Percentiles rank a stretch among this genome's conserved stretches.
Evolutionary conservation across 106 monocot genomes (phyloP).

Genomic region (Platanthera guangdongensis): DNA sequence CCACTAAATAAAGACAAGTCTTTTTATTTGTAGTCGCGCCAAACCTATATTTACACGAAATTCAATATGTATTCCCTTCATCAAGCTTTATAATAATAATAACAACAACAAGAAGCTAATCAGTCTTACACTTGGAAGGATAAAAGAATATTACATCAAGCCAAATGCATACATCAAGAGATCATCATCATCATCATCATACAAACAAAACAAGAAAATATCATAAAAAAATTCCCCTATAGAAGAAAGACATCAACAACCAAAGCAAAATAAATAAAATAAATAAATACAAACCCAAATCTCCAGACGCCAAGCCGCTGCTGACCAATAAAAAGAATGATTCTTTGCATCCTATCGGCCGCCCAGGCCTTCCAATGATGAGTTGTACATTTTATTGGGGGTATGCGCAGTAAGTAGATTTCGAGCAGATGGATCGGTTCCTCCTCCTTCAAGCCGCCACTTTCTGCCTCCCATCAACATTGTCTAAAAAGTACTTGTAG

Average conservation of each 20-base stretch:
- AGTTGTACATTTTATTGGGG: too few species aligned
- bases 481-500: conserved; percentile 10
- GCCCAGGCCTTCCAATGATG: too few species aligned
- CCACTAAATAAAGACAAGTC: too few species aligned
- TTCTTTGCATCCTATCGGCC: neutral
- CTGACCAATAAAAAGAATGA: neutral
- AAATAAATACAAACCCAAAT: neutral
- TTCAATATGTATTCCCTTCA: too few species aligned
- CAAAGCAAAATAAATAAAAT: neutral
- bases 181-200: conserved; percentile 1
- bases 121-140: neutral
- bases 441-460: conserved; percentile 19
- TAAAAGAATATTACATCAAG: neutral
- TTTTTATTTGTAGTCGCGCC: too few species aligned
- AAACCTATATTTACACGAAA: too few species aligned
- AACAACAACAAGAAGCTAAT: neutral
- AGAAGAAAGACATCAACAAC: neutral
- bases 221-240: neutral
- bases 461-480: conserved; percentile 19
- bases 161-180: neutral
- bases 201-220: neutral
- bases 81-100: neutral
- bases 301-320: neutral
- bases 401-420: too few species aligned
- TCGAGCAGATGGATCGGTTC: neutral